Evolutionary conservation across 768 basidiomycete species (phyloP).

Genomic region (Suillus tomentosus): DNA sequence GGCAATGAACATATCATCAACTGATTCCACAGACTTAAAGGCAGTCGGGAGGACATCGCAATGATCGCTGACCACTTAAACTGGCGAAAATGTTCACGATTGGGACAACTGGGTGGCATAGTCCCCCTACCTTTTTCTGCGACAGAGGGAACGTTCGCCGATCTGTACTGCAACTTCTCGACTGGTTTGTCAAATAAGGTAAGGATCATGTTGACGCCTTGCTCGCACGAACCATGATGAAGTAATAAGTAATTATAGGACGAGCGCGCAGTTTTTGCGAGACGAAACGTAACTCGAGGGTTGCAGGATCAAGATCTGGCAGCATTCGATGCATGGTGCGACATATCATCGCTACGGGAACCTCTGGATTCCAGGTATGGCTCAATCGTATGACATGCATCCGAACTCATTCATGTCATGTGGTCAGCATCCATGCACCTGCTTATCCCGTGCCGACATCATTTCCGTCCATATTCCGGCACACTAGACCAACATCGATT

Average conservation of each 20-base stretch:
- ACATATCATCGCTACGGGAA: constrained; percentile 30
- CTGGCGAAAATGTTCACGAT: constrained; percentile 52
- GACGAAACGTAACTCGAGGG: constrained; percentile 62
- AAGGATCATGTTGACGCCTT: background rate
- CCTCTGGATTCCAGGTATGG: constrained; percentile 42
- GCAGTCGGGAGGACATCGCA: constrained; percentile 41
- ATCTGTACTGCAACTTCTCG: constrained; percentile 45
- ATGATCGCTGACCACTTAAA: constrained; percentile 51
- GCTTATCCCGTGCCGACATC: constrained; percentile 64
- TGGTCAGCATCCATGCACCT: constrained; percentile 45
- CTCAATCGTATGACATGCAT: constrained; percentile 2
- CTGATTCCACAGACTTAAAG: constrained; percentile 34
- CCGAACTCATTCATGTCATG: constrained; percentile 11
- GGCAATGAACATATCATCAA: background rate
- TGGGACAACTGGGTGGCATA: constrained; percentile 57
- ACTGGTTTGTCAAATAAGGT: constrained; percentile 20
- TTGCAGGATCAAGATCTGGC: constrained; percentile 42
- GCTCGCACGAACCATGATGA: background rate
- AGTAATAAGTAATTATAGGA: constrained; percentile 16
- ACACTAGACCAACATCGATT: constrained; percentile 19
- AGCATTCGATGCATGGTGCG: constrained; percentile 43
- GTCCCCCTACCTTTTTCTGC: constrained; percentile 42
- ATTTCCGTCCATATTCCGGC: constrained; percentile 51
- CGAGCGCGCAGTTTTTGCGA: constrained; percentile 36
- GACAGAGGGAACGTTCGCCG: constrained; percentile 30